Evolutionary conservation across 148 eudicot genomes (phyloP), one percentile per base, ranked within the genome.

Genomic region (Tetragonia tetragonoides): DNA sequence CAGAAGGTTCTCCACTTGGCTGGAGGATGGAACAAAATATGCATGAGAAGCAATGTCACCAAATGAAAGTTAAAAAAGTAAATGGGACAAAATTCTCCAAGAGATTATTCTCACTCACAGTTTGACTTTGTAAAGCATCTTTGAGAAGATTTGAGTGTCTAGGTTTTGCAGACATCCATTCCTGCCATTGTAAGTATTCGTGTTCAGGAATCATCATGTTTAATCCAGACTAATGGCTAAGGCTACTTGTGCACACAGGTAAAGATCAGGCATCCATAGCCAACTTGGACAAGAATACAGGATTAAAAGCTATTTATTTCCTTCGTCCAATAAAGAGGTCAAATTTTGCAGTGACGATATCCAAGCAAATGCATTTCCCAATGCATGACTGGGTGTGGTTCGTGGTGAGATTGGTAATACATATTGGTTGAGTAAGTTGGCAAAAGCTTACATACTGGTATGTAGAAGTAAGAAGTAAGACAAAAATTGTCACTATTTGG

Each of bases 111-210:
- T 78, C 75, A 88, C 97, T 90, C 82, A 95, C 99, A 79, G 83
- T 80, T 82, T 89, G 80, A n/a, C 83, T 88, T 72, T 77, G 85
- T 79, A 91, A 76, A 75, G 99, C 99, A 81, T 92, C 90, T 80
- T 86, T 93, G 21, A 93, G 89, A 24, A 95, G 89, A 78, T 81
- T 88, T 21, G 81, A 86, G 83, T 95, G 97, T 70, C 93, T 80
- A 65, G 97, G 93, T 79, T 95, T 93, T 62, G 88, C 87, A 68
- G 85, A 87, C 82, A 86, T 87, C 92, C 81, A 89, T 72, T 92
- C 98, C 98, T 94, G 88, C 77, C 83, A 69, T 11, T 66, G 37
- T 23, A 70, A 83, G 81, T 5, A 73, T 75, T 28, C 6, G 11
- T 11, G 39, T 42, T 82, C 17, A 83, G 61, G 53, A 66, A n/a